A percentile compares a stretch with the other conserved stretches of the same genome.
Evolutionary conservation across 805 yeast genomes (phyloP).

Genomic region (Starmerella vitae): DNA sequence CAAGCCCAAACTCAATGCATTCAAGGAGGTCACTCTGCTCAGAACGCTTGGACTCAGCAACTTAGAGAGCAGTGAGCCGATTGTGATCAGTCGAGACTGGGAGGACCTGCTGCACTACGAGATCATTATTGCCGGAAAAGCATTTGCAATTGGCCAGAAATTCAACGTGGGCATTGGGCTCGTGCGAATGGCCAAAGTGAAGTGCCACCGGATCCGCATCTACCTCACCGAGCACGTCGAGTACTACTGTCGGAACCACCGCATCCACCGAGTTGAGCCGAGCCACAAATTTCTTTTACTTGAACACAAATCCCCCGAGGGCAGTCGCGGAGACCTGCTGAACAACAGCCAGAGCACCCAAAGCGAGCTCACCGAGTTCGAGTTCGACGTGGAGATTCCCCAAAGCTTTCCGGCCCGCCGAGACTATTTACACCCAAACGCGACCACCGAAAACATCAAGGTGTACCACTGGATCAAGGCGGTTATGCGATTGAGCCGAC

Average conservation of each 20-base stretch:
- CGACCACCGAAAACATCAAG: slow-evolving; percentile 64
- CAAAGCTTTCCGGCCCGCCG: slow-evolving; percentile 43
- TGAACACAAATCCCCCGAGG: slow-evolving; percentile 41
- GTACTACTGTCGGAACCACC: slow-evolving; percentile 72
- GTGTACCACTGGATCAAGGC: slow-evolving; percentile 93
- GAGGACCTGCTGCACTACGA: slow-evolving; percentile 84
- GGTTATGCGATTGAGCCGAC: slow-evolving; percentile 60
- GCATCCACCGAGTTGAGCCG: slow-evolving; percentile 88
- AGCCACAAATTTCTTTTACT: slow-evolving; percentile 61
- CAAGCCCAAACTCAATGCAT: slow-evolving; percentile 58
- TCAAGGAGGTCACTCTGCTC: slow-evolving; percentile 49
- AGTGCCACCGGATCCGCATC: slow-evolving; percentile 72
- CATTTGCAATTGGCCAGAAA: slow-evolving; percentile 68
- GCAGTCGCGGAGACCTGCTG: slow-evolving; percentile 23
- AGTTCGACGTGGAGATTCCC: slow-evolving; percentile 78
- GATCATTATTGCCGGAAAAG: slow-evolving; percentile 79
- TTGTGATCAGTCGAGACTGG: slow-evolving; percentile 83
- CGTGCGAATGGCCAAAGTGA: slow-evolving; percentile 76
- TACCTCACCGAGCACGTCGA: slow-evolving; percentile 82
- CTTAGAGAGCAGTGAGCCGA: slow-evolving; percentile 84
- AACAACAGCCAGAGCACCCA: slow-evolving; percentile 18
- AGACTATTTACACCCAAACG: slow-evolving; percentile 64
- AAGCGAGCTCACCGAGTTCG: slow-evolving; percentile 49
- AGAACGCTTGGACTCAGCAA: slow-evolving; percentile 67
- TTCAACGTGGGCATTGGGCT: slow-evolving; percentile 75